Base-by-base conservation (phyloP, 192 early-diverging fungal species). In the Coemansia sp. region DNA sequence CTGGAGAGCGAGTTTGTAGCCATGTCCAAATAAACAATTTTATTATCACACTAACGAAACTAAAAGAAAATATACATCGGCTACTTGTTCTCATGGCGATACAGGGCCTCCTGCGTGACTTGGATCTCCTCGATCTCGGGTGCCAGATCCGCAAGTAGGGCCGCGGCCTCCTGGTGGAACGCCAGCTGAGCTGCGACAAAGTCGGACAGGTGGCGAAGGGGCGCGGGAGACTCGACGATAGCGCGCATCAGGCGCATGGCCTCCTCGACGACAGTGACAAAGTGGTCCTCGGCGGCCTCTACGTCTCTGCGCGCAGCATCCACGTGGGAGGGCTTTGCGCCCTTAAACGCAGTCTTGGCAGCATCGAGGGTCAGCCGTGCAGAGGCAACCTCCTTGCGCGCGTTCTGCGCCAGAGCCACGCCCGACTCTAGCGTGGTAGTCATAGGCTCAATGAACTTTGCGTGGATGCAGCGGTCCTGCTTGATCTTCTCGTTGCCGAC, bases 121-220 rank as follows among this genome's bases (percentile, higher is more conserved):
- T 90, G 87, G 66, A 99, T 90, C 84, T 99, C 96, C 63, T 97
- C 96, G 51, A 99, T 89, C 71, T 99, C 96, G 1, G 95, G 95
- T 25, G 89, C 90, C 45, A 94, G 66, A 67, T 94, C 90, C 7
- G 81, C 73, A 63, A 94, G 76, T 38, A 87, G 62, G 45, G 87
- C 86, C 36, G 88, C 85, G n/a, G 88, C 88, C 77, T 92, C 89
- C 85, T 96, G 92, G 84, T 89, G 92, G 86, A 90, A 97, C 10
- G 80, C 76, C 20, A 94, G 81, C 86, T 98, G 95, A 10, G 92
- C 91, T 32, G 87, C 84, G 9, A 98, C 93, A 65, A 99, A 85
- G 62, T 94, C 92, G 9, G 93, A 87, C 74, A 98, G 76, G 64
- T 91, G 88, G 62, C 90, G 86, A 36, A 98, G 85, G 27, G 89